Evolutionary conservation across 1,284 basidiomycete genomes (phyloP).

Genomic region (Xerocomus amazonicus): DNA sequence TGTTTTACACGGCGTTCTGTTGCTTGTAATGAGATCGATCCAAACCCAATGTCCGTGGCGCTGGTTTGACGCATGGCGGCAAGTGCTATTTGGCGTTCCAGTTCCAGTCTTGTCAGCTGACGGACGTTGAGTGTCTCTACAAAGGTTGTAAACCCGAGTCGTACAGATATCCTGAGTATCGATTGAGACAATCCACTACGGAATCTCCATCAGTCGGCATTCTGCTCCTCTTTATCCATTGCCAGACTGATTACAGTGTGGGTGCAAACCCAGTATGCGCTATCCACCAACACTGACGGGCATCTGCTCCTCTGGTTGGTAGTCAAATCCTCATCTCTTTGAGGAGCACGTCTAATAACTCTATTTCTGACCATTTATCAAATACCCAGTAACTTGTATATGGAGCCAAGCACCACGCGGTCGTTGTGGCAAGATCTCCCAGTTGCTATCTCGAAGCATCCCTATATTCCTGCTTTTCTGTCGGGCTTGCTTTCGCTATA

Average conservation of each 20-base stretch:
- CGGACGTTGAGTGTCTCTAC: too few species aligned
- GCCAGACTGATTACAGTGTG: constrained; percentile 2
- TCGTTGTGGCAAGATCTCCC: not conserved
- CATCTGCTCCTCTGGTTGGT: not conserved
- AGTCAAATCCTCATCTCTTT: not conserved
- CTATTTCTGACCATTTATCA: constrained; percentile 6
- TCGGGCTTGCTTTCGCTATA: constrained; percentile 12
- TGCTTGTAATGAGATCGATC: too few species aligned
- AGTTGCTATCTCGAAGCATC: constrained; percentile 1
- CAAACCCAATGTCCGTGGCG: too few species aligned
- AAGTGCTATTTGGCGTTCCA: too few species aligned
- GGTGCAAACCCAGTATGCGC: not conserved
- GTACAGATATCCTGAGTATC: too few species aligned
- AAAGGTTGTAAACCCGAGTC: too few species aligned
- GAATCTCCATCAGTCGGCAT: constrained; percentile 1
- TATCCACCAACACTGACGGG: not conserved
- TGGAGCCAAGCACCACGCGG: constrained; percentile 3
- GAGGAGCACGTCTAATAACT: not conserved
- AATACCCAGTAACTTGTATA: not conserved
- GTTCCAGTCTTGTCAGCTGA: too few species aligned
- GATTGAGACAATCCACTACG: not conserved
- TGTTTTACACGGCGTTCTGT: too few species aligned
- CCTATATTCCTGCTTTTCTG: not conserved
- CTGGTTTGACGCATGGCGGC: too few species aligned
- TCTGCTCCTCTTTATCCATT: not conserved